phyloP scores from a whole-genome alignment of 768 basidiomycete species.

The Coprinellus micaceus region DNA sequence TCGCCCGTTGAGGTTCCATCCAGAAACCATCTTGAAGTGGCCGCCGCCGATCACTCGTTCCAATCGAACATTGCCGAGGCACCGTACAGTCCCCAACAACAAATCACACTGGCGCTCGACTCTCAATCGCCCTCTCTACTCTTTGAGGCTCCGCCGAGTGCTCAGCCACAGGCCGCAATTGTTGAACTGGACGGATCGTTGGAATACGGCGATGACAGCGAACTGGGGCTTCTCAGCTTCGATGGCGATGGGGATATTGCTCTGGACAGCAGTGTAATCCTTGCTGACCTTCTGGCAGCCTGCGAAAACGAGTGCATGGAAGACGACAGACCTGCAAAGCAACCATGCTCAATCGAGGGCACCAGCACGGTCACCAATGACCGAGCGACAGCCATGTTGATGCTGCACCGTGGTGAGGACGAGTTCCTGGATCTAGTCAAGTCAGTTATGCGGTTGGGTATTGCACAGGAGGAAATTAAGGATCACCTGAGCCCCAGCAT shows the following conservation, averaged over 20 bases:
- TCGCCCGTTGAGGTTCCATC: too few species aligned
- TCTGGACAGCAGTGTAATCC: neutral
- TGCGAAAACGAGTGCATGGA: neutral
- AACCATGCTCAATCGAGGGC: too few species aligned
- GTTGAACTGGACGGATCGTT: neutral
- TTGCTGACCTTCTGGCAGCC: neutral
- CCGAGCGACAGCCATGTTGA: slow-evolving; percentile 5
- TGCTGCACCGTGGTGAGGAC: slow-evolving; percentile 10
- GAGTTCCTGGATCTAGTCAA: neutral
- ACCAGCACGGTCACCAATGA: too few species aligned
- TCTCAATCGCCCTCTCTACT: too few species aligned
- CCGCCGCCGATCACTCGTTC: too few species aligned
- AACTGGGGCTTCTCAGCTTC: neutral
- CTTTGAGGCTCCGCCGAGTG: too few species aligned
- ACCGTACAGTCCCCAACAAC: too few species aligned
- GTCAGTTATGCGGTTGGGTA: neutral
- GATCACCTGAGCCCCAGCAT: neutral
- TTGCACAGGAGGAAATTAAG: neutral
- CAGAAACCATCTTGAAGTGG: too few species aligned
- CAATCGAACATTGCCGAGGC: too few species aligned
- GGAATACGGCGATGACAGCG: neutral
- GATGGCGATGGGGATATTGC: neutral
- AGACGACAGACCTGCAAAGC: neutral
- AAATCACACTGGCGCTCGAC: too few species aligned
- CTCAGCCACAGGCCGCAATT: too few species aligned